Percentiles rank a stretch among this genome's conserved stretches.
Conservation (phyloP, 352 stramenopile genomes). For the Peronospora farinosa region DNA sequence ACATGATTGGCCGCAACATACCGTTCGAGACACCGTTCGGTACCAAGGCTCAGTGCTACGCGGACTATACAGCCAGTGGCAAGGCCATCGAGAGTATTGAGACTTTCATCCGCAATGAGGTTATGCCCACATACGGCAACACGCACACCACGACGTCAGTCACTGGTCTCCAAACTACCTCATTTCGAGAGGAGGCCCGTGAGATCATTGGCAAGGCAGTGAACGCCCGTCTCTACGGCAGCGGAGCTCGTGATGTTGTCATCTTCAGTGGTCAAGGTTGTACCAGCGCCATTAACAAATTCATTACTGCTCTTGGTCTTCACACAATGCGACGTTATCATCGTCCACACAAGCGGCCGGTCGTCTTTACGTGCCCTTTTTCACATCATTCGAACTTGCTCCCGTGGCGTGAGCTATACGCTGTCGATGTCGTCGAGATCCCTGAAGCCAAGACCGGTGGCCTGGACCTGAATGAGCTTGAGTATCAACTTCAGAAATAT, state of each 20-base stretch:
- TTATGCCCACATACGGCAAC: slow-evolving; percentile 95
- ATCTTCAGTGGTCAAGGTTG: slow-evolving; percentile 89
- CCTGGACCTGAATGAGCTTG: slow-evolving; percentile 61
- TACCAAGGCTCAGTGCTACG: slow-evolving; percentile 85
- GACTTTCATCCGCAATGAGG: slow-evolving; percentile 80
- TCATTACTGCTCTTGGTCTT: slow-evolving; percentile 68
- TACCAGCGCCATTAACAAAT: slow-evolving; percentile 82
- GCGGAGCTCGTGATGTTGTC: slow-evolving; percentile 87
- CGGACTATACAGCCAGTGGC: slow-evolving; percentile 92
- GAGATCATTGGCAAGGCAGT: slow-evolving; percentile 89
- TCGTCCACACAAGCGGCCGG: slow-evolving; percentile 36
- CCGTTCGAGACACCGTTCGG: slow-evolving; percentile 71
- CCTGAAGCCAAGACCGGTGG: slow-evolving; percentile 41
- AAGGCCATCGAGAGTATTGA: slow-evolving; percentile 89
- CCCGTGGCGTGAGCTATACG: slow-evolving; percentile 90
- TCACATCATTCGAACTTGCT: slow-evolving; percentile 98
- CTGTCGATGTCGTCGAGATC: slow-evolving; percentile 73
- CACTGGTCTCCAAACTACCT: slow-evolving; percentile 83
- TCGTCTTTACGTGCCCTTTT: slow-evolving; percentile 92
- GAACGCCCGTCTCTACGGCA: slow-evolving; percentile 83
- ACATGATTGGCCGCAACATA: slow-evolving; percentile 47
- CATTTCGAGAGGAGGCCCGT: slow-evolving; percentile 91
- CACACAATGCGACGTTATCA: slow-evolving; percentile 33
- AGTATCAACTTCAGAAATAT: slow-evolving; percentile 43
- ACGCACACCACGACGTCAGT: slow-evolving; percentile 92